These are phyloP conservation scores for Penicillium sp. DNA, from an alignment of 2,329 filamentous ascomycete genomes.

Conservation along the genomic window DNA sequence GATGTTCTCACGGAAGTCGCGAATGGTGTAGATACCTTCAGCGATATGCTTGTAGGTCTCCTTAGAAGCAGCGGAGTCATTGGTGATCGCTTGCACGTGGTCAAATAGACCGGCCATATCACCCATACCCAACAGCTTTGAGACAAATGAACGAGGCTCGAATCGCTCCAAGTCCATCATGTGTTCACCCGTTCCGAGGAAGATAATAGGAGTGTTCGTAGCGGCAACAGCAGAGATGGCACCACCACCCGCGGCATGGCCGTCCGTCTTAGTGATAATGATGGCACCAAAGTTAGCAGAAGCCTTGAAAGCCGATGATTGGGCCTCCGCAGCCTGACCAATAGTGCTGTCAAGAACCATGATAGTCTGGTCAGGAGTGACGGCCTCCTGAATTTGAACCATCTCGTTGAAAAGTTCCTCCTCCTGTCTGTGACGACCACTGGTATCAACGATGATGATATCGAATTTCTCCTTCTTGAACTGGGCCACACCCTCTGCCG, in stretches of 20 bases:
- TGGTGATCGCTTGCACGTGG: conserved; percentile 91
- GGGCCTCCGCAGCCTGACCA: conserved; percentile 90
- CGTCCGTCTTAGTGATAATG: conserved; percentile 98
- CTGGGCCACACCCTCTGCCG: conserved; percentile 93
- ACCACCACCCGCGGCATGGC: conserved; percentile 91
- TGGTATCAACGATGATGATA: conserved; percentile 97
- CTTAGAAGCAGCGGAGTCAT: conserved; percentile 77
- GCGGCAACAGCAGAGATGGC: conserved; percentile 97
- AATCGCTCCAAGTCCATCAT: conserved; percentile 94
- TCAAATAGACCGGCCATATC: conserved; percentile 94
- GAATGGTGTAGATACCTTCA: conserved; percentile 92
- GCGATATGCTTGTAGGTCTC: conserved; percentile 99
- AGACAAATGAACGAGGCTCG: conserved; percentile 87
- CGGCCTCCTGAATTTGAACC: conserved; percentile 90
- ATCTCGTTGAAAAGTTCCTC: conserved; percentile 95
- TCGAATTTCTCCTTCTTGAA: conserved; percentile 99
- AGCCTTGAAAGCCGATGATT: conserved; percentile 95
- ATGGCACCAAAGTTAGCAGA: conserved; percentile 96
- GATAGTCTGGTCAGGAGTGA: conserved; percentile 92
- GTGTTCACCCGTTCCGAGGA: conserved; percentile 96
- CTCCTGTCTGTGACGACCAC: conserved; percentile 91
- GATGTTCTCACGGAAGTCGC: conserved; percentile 91
- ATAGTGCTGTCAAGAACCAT: conserved; percentile 98
- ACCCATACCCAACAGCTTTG: conserved; percentile 93
- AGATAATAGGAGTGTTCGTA: conserved; percentile 94